These are phyloP conservation scores for Clitoria ternatea DNA, from an alignment of 306 rosid genomes.

Conservation along the genomic window DNA sequence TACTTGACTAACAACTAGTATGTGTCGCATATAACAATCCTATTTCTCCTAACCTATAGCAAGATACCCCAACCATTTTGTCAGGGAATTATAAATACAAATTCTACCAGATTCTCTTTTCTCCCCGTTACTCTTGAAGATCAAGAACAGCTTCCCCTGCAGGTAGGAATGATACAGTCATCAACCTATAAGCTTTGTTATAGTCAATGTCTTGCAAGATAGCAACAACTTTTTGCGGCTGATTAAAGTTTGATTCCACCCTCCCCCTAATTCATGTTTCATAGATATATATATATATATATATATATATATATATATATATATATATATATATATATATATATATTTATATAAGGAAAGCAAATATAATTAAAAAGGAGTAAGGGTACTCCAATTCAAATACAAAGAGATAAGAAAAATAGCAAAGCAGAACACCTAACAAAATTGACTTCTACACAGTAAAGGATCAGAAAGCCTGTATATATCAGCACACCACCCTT, in stretches of 20 bases:
- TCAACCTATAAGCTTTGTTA: neutral
- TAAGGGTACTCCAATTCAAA: too few species aligned
- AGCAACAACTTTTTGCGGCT: neutral
- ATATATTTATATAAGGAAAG: too few species aligned
- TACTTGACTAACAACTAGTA: conserved; percentile 25
- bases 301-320: too few species aligned
- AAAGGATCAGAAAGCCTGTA: too few species aligned
- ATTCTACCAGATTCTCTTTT: conserved; percentile 19
- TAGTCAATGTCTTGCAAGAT: neutral
- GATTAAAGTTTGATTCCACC: neutral
- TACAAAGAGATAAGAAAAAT: too few species aligned
- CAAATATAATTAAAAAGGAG: too few species aligned
- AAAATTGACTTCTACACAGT: too few species aligned
- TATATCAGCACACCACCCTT: too few species aligned
- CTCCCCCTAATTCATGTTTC: too few species aligned
- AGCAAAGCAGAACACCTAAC: too few species aligned
- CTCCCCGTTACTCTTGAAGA: conserved; percentile 30
- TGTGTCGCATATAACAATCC: conserved; percentile 16
- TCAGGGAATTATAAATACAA: conserved; percentile 21
- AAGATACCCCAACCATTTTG: conserved; percentile 19
- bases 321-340: too few species aligned
- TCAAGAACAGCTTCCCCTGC: conserved; percentile 59
- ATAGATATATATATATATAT: too few species aligned
- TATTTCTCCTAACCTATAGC: conserved; percentile 27
- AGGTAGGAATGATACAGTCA: conserved; percentile 9